Base-by-base conservation (phyloP, 2,329 filamentous ascomycete genomes). In the Cryoendolithus antarcticus region DNA sequence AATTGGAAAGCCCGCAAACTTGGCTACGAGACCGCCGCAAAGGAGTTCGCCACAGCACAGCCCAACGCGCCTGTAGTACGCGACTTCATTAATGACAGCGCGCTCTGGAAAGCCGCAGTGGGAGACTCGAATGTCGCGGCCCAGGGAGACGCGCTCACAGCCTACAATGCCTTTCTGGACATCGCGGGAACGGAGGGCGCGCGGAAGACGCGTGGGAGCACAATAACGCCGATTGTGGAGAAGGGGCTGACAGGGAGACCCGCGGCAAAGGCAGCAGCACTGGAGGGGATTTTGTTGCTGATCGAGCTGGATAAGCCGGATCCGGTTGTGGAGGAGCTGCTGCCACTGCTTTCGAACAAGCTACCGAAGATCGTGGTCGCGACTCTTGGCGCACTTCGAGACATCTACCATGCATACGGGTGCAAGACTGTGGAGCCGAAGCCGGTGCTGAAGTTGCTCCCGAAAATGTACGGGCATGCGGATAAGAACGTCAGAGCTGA, bases 401-500 rank as follows among this genome's bases (percentile, higher is more conserved):
- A 80, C 35, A 86, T 96, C 43, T 89, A 84, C 57, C 86, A 95
- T 61, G 91, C 85, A 55, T 98, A 88, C 59, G 91, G 93, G 41
- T 93, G 86, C 67, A 94, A 94, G 63, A 77, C 86, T 11, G 80
- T 91, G 36, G 91, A 98, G 55, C 86, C 93, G 3, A 95, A 98
- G 58, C 81, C 85, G 2, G 78, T 93, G 11, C 72, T 96, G 43
- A 96, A 96, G 59, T 66, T 75, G 8, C 69, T 98, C 2, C 86
- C 91, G 3, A 93, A 94, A 57, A 81, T 80, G 2, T 98, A 95
- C 57, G 86, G 85, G 12, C 91, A 96, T 59, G 89, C 91, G 27
- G 91, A 98, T 70, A 98, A 98, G 64, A 96, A 96, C 58, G 85
- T 98, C 10, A 81, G 91, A 62, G 86, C 88, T 3, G 91, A 95